Evolutionary conservation across 495 filamentous ascomycete species (phyloP), one percentile per base, ranked within the genome.

Genomic region (Hypoxylon fragiforme): DNA sequence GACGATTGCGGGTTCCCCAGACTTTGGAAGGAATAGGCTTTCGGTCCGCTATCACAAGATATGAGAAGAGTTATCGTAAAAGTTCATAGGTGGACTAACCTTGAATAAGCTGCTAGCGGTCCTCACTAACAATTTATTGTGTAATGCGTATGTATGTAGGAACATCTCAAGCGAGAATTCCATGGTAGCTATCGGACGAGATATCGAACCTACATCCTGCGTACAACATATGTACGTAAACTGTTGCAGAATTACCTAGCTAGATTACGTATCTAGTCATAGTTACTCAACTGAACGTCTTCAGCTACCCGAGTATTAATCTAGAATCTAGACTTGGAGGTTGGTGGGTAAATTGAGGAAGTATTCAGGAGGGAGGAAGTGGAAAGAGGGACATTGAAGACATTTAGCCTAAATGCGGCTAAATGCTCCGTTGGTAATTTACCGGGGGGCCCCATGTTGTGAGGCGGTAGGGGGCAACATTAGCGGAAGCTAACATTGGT

Each of bases 351-450:
- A 21, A 44, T 30, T 38, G 37, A 20, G 8, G 21, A 50, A n/a
- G n/a, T n/a, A n/a, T n/a, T n/a, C n/a, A n/a, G n/a, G n/a, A n/a
- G n/a, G n/a, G n/a, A n/a, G n/a, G n/a, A n/a, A n/a, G n/a, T n/a
- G n/a, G n/a, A n/a, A n/a, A n/a, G n/a, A n/a, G n/a, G n/a, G n/a
- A n/a, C n/a, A n/a, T n/a, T 39, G 40, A 26, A 40, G 40, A 9
- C 39, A 56, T 62, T 62, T 57, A 62, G 58, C 58, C 58, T 62
- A 24, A 56, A 62, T 62, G 43, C 58, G 58, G 58, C 52, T 51
- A 53, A 62, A 62, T 56, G 42, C 38, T 19, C 50, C 26, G 58
- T 48, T 36, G 14, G 24, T 40, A 41, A 44, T 52, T 52, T 52
- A 22, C 58, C 24, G 43, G 57, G 57, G 43, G 57, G 37, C 12